These are phyloP conservation scores for Athelia sp. DNA, from an alignment of 1,284 basidiomycete species.

Conservation along the genomic window DNA sequence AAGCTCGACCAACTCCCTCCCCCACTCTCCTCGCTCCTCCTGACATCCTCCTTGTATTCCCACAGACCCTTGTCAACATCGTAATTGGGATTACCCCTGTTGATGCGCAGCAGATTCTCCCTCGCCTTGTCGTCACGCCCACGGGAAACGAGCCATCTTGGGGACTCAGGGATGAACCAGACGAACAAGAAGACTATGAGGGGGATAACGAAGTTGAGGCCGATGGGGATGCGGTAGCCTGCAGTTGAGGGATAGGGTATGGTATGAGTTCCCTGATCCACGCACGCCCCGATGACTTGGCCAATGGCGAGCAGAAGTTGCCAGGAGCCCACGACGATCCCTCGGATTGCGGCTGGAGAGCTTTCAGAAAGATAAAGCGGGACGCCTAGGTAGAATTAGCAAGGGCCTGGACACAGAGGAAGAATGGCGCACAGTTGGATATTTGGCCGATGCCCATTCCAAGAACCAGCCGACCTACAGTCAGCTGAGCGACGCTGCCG, in stretches of 20 bases:
- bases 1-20: not conserved
- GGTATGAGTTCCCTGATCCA: conserved; percentile 6
- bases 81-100: conserved; percentile 1
- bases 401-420: not conserved
- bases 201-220: conserved; percentile 2
- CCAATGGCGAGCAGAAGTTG: conserved; percentile 11
- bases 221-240: conserved; percentile 8
- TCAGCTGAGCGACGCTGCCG: conserved; percentile 8
- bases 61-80: not conserved
- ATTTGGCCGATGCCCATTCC: conserved; percentile 11
- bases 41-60: not conserved
- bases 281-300: conserved; percentile 12
- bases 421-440: conserved; percentile 5
- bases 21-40: not conserved
- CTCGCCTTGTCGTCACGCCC: conserved; percentile 45
- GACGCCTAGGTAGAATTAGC: not conserved
- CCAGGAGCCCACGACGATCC: conserved; percentile 9
- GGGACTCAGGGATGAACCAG: conserved; percentile 52
- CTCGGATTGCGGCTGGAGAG: conserved; percentile 10
- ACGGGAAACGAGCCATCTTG: conserved; percentile 54
- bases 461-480: conserved; percentile 8
- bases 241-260: conserved; percentile 1
- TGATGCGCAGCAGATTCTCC: conserved; percentile 29
- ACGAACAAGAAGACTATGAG: conserved; percentile 31
- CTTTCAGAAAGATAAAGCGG: conserved; percentile 10